Conservation (phyloP, 2,329 filamentous ascomycete species). For the Graphilbum fragrans region DNA sequence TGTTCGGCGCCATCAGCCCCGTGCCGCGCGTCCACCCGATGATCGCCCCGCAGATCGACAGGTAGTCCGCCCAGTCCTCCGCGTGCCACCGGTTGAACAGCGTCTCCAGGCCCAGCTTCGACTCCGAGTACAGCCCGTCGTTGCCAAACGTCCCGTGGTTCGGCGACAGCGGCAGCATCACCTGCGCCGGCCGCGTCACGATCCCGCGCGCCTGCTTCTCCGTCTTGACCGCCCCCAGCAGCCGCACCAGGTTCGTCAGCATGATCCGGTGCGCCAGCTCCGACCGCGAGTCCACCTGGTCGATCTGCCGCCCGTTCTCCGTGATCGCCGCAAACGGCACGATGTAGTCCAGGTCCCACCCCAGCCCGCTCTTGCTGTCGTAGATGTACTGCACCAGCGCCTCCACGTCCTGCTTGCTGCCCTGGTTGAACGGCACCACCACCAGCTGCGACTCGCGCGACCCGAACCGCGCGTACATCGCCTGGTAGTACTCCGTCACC, state of each 20-base stretch:
- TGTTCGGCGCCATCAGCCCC: slow-evolving; percentile 49
- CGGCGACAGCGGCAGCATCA: slow-evolving; percentile 88
- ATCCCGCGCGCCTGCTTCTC: slow-evolving; percentile 82
- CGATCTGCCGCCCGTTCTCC: slow-evolving; percentile 94
- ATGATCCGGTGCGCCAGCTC: slow-evolving; percentile 98
- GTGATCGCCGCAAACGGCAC: slow-evolving; percentile 96
- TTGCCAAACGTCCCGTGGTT: slow-evolving; percentile 98
- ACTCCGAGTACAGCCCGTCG: slow-evolving; percentile 91
- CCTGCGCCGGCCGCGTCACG: slow-evolving; percentile 91
- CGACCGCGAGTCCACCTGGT: slow-evolving; percentile 91
- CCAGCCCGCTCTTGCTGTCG: slow-evolving; percentile 87
- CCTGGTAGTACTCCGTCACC: slow-evolving; percentile 98
- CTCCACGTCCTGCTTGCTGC: slow-evolving; percentile 95
- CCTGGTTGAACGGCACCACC: slow-evolving; percentile 97
- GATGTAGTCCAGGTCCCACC: slow-evolving; percentile 95
- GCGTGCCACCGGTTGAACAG: slow-evolving; percentile 98
- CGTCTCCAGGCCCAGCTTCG: slow-evolving; percentile 91
- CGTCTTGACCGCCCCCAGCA: slow-evolving; percentile 80
- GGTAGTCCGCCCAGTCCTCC: slow-evolving; percentile 93
- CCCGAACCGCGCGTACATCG: slow-evolving; percentile 93
- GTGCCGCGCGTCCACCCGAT: slow-evolving; percentile 99
- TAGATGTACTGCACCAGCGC: slow-evolving; percentile 94
- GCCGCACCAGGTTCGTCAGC: slow-evolving; percentile 90
- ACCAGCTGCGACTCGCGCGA: slow-evolving; percentile 91
- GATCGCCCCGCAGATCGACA: slow-evolving; percentile 95